Evolutionary conservation across 495 filamentous ascomycete genomes (phyloP), one percentile per base, ranked within the genome.

Genomic region (Penicillium roqueforti): DNA sequence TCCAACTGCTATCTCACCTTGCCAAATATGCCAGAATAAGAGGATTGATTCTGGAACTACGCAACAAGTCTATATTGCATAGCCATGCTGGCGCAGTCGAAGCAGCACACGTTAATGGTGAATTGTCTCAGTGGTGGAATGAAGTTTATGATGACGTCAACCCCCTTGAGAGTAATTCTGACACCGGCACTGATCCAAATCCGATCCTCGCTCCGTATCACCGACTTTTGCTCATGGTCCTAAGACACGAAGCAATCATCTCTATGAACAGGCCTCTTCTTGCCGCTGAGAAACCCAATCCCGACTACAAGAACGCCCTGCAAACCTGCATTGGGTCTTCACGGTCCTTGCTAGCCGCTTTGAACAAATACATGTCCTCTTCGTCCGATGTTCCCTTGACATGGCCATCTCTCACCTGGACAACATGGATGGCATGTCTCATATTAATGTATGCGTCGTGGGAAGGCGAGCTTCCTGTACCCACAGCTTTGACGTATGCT

Each of bases 361-460:
- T 74, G 38, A 65, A 59, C 25, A 65, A 59, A 4, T 67, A 68
- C 22, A 59, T 70, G 41, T 54, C 61, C 16, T 47, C 67, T 41
- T 45, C 45, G 9, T 50, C 40, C 14, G 49, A 57, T 25, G 47
- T 55, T 8, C 67, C 73, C 4, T 61, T 78, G 8, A 55, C 72
- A 3, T 76, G 72, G 70, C 72, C 75, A 22, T 76, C 73, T 2
- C 76, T 76, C 43, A 78, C 76, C 11, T 78, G 74, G 72, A 67
- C 61, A 7, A 68, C 76, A 8, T 78, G 76, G 76, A 77, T 78
- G 74, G 71, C 72, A 22, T 74, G 68, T 49, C 60, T 78, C 18
- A 68, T 78, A 36, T 31, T 78, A 46, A 66, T 78, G 51, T 76
- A 73, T 52, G 73, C 73, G 13, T 69, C 70, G 4, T 73, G 69